A percentile compares a stretch with the other conserved stretches of the same genome.
These are phyloP conservation scores for Myriangium duriaei DNA, from an alignment of 2,329 filamentous ascomycete species.

Conservation along the genomic window DNA sequence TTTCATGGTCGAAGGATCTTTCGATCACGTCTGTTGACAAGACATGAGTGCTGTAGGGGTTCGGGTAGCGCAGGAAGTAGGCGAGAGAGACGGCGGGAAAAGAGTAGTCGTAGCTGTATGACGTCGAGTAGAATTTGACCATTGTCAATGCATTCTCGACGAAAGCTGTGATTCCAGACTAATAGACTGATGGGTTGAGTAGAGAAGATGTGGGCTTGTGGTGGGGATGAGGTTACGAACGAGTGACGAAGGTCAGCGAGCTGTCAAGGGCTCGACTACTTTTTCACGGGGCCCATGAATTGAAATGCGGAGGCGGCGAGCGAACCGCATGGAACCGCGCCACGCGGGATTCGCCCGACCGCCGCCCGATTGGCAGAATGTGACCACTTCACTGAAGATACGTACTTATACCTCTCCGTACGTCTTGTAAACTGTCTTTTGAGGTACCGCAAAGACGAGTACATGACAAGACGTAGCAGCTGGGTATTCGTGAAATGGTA, in stretches of 20 bases:
- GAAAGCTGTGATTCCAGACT: no score
- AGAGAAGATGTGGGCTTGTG: neutral
- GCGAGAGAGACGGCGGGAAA: constrained; percentile 78
- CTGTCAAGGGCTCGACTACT: neutral
- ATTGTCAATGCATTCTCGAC: constrained; percentile 21
- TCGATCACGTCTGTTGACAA: constrained; percentile 73
- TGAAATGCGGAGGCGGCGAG: neutral
- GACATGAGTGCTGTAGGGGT: constrained; percentile 72
- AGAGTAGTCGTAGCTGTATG: constrained; percentile 64
- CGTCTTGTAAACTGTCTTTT: no score
- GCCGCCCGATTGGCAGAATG: no score
- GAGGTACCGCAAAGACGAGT: no score
- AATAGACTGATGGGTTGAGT: no score
- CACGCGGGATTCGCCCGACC: no score
- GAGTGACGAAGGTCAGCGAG: neutral
- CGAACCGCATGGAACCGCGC: neutral
- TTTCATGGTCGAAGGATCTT: constrained; percentile 57
- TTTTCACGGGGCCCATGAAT: neutral
- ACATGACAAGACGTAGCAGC: no score
- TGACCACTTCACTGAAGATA: no score
- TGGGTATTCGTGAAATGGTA: no score
- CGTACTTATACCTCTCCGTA: no score
- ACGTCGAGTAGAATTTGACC: constrained; percentile 42
- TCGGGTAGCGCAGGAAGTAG: constrained; percentile 82
- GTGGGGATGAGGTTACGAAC: neutral